These are phyloP conservation scores for Termitomyces sp. DNA, from an alignment of 768 basidiomycete species.

Conservation along the genomic window DNA sequence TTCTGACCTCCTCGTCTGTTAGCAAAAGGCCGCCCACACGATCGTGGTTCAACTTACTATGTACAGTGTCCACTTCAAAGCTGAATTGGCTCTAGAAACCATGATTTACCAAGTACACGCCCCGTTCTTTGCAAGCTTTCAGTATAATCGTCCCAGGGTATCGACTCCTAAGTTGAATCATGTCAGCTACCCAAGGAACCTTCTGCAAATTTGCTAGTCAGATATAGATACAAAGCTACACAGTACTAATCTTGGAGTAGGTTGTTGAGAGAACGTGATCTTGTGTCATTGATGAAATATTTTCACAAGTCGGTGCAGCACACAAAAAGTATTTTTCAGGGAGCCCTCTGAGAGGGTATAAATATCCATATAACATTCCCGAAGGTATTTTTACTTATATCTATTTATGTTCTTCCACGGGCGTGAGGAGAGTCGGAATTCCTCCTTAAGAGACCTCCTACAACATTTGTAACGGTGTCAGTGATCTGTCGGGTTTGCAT, in stretches of 20 bases:
- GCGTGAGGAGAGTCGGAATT: constrained; percentile 29
- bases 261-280: neutral
- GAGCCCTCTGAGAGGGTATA: neutral
- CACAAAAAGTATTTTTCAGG: neutral
- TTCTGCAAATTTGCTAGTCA: too few species aligned
- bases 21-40: too few species aligned
- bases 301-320: neutral
- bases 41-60: too few species aligned
- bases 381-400: neutral
- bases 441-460: constrained; percentile 69
- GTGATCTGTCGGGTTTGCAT: constrained; percentile 64
- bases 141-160: too few species aligned
- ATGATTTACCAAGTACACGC: too few species aligned
- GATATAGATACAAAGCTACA: neutral
- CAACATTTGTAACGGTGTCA: constrained; percentile 75
- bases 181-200: too few species aligned
- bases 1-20: too few species aligned
- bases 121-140: too few species aligned
- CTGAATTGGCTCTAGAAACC: too few species aligned
- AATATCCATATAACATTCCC: neutral
- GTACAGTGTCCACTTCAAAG: too few species aligned
- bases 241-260: neutral
- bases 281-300: neutral
- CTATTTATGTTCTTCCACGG: constrained; percentile 5
- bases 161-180: too few species aligned